Evolutionary conservation across 495 filamentous ascomycete genomes (phyloP), one percentile per base, ranked within the genome.

Genomic region (Aspergillus sclerotiicarbonarius): DNA sequence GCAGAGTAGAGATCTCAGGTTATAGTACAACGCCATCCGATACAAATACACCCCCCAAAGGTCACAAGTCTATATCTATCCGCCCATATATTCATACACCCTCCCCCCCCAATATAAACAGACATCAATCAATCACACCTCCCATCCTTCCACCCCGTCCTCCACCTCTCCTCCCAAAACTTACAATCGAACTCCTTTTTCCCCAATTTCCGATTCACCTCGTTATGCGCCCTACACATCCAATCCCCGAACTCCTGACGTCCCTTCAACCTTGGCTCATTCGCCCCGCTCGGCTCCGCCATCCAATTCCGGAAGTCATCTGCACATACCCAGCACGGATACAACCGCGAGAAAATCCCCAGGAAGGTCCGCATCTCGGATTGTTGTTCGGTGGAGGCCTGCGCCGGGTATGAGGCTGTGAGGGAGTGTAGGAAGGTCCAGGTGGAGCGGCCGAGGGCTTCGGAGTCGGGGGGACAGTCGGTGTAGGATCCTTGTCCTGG

Each of bases 211-310:
- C 82, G 77, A 81, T 98, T 98, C 20, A 98, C 94, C 63, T 90
- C 92, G 78, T 98, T 98, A 80, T 98, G 94, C 64, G 94, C 94
- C 71, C 93, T 88, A 67, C 94, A 98, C 80, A 98, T 87, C 95
- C 95, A 98, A 62, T 78, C 80, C 43, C 92, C 94, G 66, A 98
- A 91, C 66, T 89, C 89, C 33, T 82, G 80, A 44, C 89, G 72
- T 54, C 83, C 84, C 9, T 80, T 80, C 31, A 93, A 76, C 65
- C 81, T 72, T 54, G 91, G 85, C 69, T 86, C 81, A 50, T 92
- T 88, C 13, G 56, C 58, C 9, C 75, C 76, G 63, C 78, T 77
- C n/a, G 76, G 76, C 65, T 82, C 82, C 58, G 76, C 79, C 77
- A 98, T 89, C 83, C 92, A 98, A 0, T 57, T 64, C 71, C 84